Evolutionary conservation across 2,329 filamentous ascomycete species (phyloP), one percentile per base, ranked within the genome.

Genomic region (Aspergillus pseudonomiae): DNA sequence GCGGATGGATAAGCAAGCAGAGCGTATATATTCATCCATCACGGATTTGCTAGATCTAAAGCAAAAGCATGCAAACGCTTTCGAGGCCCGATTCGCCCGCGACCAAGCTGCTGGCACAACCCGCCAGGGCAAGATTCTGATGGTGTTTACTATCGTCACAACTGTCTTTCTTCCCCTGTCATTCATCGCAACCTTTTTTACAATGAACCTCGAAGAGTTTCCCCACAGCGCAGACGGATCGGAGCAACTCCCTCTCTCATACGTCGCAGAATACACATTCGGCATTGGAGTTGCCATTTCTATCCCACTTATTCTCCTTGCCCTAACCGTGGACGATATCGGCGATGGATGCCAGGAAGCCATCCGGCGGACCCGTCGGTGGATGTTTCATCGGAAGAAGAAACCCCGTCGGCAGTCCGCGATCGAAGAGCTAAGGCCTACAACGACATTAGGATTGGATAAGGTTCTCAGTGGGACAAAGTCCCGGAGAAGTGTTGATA

Each of bases 51-150:
- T 91, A 0, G 88, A 90, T 66, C 81, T 90, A 1, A 91, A 91
- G 70, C 88, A 91, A 69, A 90, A 90, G 73, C 87, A 90, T 63
- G 87, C 87, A 66, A 90, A 90, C 74, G 87, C 86, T 0, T 85
- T 89, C 54, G 88, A 90, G 71, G 88, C 88, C 1, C 84, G 87
- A 3, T 89, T 79, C 62, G 75, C 77, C 4, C 76, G 79, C 26
- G 85, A 89, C 57, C 87, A 89, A 73, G 88, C 88, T 0, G 82
- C 85, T 3, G 84, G 85, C 1, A 88, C 88, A 0, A 85, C 86
- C 0, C 80, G 83, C 9, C 81, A 89, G 75, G 83, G 78, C 2
- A 84, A 84, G 61, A 86, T 83, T 0, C 83, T 87, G 64, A 84
- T 87, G 81, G 82, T 87, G 9, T 87, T 87, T 69, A 87, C 85